Percentiles rank a stretch among this genome's conserved stretches.
Evolutionary conservation across 768 basidiomycete genomes (phyloP).

Genomic region (Boletus tylopilopsis): DNA sequence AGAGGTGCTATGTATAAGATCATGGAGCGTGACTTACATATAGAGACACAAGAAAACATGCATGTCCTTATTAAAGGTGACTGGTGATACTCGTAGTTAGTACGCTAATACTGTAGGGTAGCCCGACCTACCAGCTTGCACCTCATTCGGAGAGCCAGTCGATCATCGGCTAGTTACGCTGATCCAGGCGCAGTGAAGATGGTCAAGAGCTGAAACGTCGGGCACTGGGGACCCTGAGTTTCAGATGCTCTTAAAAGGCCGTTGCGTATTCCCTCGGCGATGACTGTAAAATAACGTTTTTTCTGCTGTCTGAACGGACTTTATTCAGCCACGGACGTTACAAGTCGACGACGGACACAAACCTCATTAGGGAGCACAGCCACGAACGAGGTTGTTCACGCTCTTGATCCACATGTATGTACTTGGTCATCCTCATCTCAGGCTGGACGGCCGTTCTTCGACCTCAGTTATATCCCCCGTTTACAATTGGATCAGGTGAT

Average conservation of each 20-base stretch:
- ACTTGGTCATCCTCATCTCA: no score
- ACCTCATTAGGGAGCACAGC: no score
- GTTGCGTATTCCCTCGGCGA: conserved; percentile 5
- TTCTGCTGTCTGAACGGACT: no score
- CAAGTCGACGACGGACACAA: no score
- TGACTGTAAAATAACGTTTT: no score
- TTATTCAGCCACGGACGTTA: no score
- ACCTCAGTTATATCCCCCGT: no score
- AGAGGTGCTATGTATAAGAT: conserved; percentile 7
- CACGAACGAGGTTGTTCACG: no score
- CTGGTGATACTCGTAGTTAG: conserved; percentile 14
- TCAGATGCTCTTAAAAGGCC: conserved; percentile 8
- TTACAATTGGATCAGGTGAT: no score
- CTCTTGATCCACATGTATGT: no score
- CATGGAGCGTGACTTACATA: conserved; percentile 38
- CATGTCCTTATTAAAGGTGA: conserved; percentile 49
- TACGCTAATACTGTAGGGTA: background rate
- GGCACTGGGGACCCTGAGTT: background rate
- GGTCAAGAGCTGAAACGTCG: background rate
- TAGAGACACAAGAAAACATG: conserved; percentile 59
- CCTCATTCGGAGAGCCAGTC: conserved; percentile 52
- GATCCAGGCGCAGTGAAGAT: conserved; percentile 4
- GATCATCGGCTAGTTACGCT: conserved; percentile 41
- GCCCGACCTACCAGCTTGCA: conserved; percentile 37
- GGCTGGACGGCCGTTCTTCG: no score